Evolutionary conservation across 2,329 filamentous ascomycete species (phyloP).

Genomic region (Cladophialophora psammophila): DNA sequence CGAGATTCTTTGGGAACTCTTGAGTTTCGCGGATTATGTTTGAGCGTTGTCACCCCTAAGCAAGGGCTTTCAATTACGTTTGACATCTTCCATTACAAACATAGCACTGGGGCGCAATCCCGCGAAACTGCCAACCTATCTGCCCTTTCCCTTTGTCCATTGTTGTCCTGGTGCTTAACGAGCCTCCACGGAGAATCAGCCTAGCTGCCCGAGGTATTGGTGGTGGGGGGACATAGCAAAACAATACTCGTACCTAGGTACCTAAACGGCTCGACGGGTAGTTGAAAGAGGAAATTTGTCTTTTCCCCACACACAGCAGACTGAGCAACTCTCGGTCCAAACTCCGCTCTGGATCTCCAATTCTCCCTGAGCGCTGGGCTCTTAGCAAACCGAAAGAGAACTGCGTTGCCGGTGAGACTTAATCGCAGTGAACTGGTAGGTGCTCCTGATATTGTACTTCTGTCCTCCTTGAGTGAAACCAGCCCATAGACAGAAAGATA

Average conservation of each 20-base stretch:
- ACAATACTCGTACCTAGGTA: neutral
- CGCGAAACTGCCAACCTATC: neutral
- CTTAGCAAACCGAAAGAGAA: neutral
- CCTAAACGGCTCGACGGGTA: neutral
- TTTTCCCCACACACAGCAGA: neutral
- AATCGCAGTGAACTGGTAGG: neutral
- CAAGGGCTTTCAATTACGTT: neutral
- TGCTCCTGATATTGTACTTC: neutral
- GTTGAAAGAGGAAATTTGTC: neutral
- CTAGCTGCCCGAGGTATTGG: neutral
- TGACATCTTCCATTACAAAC: neutral
- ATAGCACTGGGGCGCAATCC: constrained; percentile 1
- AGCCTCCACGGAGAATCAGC: neutral
- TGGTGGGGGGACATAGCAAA: neutral
- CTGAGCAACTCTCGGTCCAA: neutral
- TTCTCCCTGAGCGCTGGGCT: neutral
- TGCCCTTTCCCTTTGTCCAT: neutral
- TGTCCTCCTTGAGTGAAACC: neutral
- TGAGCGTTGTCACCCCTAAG: neutral
- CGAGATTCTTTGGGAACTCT: constrained; percentile 32
- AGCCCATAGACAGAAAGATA: neutral
- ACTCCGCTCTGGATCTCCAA: constrained; percentile 4
- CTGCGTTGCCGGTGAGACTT: neutral
- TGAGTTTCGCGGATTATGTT: constrained; percentile 5
- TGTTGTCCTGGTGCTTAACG: neutral